Conservation (phyloP, 768 basidiomycete genomes). For the Boletus rubropictus region DNA sequence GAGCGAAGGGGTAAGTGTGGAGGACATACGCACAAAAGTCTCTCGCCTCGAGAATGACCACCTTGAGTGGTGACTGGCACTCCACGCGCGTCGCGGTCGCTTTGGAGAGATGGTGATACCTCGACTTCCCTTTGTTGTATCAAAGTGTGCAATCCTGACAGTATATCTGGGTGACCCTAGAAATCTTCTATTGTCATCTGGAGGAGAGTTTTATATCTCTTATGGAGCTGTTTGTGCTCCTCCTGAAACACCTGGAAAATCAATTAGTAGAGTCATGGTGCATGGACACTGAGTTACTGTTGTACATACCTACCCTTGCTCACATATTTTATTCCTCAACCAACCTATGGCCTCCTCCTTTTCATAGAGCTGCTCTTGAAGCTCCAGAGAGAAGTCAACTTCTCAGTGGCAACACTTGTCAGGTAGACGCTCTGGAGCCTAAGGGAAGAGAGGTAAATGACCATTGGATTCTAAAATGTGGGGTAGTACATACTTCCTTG, state of each 20-base stretch:
- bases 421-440: not conserved
- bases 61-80: slow-evolving; percentile 32
- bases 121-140: not conserved
- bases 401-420: not conserved
- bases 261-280: not conserved
- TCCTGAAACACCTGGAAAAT: not conserved
- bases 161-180: not conserved
- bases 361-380: not conserved
- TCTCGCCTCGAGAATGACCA: slow-evolving; percentile 76
- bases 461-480: not conserved
- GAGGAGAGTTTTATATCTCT: not conserved
- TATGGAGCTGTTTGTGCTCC: not conserved
- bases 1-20: not conserved
- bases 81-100: slow-evolving; percentile 3
- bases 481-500: not conserved
- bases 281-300: not conserved
- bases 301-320: not conserved
- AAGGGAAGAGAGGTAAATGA: not conserved
- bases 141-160: not conserved
- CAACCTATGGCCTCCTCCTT: not conserved
- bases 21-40: slow-evolving; percentile 64
- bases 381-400: not conserved
- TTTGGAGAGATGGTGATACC: slow-evolving; percentile 49
- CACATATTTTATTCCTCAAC: not conserved
- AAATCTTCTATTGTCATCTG: not conserved